Evolutionary conservation across 1,139 yeast species (phyloP), one percentile per base, ranked within the genome.

Genomic region (Yamadazyma songkhlaensis): DNA sequence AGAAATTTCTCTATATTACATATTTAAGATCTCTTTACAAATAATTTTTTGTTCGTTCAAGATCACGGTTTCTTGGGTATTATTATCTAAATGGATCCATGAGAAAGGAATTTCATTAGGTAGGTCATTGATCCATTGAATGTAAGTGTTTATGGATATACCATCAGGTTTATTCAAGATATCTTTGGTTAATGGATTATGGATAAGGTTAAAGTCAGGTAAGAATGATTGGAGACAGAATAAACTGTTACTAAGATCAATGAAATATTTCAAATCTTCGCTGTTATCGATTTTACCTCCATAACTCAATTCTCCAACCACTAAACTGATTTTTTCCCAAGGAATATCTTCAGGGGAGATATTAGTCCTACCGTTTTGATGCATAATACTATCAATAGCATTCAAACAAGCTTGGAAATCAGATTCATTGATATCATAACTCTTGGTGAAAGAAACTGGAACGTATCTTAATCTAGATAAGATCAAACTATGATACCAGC

Each of bases 371-470:
- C 49, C 48, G 2, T 57, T 32, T 29, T 31, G 45, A 12, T 56
- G 44, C 9, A 54, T 50, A 31, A 77, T 49, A 30, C 62, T 57
- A 29, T 68, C 70, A 24, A 84, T 57, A 3, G 79, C 65, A 35
- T 51, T 54, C 9, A 67, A 46, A 2, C 78, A 81, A 26, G 78
- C 67, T n/a, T 65, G 64, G 43, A 83, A 74, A 54, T 89, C 96
- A n/a, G 81, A 62, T 43, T 85, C 88, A 51, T 79, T 84, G 49
- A 88, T 75, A 43, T 84, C 95, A 52, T 85, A 84, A 6, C 49
- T 52, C 48, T 74, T 74, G 2, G 63, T 51, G 60, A 86, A 84
- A 1, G 94, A 86, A 6, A 74, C 54, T 0, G 92, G 89, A 1
- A 70, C 70, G 46, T 71, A 83, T 32, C 83, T 67, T 31, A 75